Percentiles rank a stretch among this genome's conserved stretches.
Conservation (phyloP, 2,329 filamentous ascomycete species). For the Calonectria crousiana region DNA sequence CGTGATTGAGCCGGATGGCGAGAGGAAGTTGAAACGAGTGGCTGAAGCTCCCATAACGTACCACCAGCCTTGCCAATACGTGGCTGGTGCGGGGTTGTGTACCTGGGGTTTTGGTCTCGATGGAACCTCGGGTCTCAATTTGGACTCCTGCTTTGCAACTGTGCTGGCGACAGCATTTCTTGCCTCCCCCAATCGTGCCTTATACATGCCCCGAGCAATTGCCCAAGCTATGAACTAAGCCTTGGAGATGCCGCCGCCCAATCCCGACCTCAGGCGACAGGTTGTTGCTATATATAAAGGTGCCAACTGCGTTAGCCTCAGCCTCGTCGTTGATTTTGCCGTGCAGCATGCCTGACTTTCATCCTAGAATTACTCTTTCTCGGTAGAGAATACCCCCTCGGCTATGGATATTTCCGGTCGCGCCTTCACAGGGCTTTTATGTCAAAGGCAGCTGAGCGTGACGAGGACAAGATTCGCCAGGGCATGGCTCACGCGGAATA, state of each 20-base stretch:
- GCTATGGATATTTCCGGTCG: conserved; percentile 82
- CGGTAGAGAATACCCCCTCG: conserved; percentile 87
- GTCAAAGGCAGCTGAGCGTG: conserved; percentile 75
- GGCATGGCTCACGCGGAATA: conserved; percentile 85
- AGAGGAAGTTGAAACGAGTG: conserved; percentile 21
- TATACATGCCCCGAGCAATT: background rate
- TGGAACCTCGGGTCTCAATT: background rate
- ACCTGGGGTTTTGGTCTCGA: background rate
- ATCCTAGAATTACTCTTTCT: conserved; percentile 82
- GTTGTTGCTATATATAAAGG: conserved; percentile 94
- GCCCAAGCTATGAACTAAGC: background rate
- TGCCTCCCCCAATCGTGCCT: background rate
- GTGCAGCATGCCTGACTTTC: background rate
- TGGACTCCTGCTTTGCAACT: background rate
- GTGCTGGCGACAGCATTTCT: background rate
- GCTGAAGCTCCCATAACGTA: conserved; percentile 29
- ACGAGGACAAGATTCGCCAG: conserved; percentile 80
- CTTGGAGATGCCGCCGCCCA: conserved; percentile 49
- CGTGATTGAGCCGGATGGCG: background rate
- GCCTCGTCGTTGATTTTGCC: background rate
- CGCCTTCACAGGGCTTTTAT: conserved; percentile 89
- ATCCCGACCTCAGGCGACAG: conserved; percentile 75
- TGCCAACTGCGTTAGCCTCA: conserved; percentile 47
- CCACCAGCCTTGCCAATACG: conserved; percentile 26
- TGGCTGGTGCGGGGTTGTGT: conserved; percentile 32